Evolutionary conservation across 495 filamentous ascomycete genomes (phyloP), one percentile per base, ranked within the genome.

Genomic region (Xylaria castorea): DNA sequence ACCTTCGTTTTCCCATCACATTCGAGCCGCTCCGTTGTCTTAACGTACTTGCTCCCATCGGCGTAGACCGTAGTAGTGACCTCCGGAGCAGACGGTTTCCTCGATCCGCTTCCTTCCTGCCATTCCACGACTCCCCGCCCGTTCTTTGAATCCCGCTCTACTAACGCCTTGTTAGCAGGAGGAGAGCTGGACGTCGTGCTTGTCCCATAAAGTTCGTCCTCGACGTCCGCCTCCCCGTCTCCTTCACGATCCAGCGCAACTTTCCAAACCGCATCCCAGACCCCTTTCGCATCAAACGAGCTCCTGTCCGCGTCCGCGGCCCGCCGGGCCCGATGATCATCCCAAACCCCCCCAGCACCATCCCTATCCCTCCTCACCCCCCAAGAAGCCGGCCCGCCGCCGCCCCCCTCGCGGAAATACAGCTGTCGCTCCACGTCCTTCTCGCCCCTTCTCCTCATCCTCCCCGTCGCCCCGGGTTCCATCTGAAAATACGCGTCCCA

Each of bases 401-500:
- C 16, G 11, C 7, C n/a, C 20, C 25, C 1, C 4, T 66, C 42
- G 25, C 42, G 63, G 42, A 69, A 69, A 22, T 60, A 38, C 40
- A 69, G 38, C 67, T 25, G 40, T 50, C 64, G 22, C 20, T 51
- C 44, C 8, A 14, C 44, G 2, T 22, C 64, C 16, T 6, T 48
- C 62, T 44, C 62, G 0, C n/a, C 40, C 12, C 9, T 63, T n/a
- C n/a, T n/a, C 9, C 18, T n/a, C 22, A 18, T 25, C 12, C 30
- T 9, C 18, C 32, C 46, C 34, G 34, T 55, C n/a, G 27, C n/a
- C 5, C 14, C n/a, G 4, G 36, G 20, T 4, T 74, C 66, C 18
- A 79, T 72, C 1, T 30, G 38, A 16, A 78, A 80, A 38, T 74
- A 80, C 11, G 78, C 58, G 20, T 55, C 63, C 78, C 76, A 78